These are phyloP conservation scores for Nephelium lappaceum DNA, from an alignment of 345 rosid genomes.

Conservation along the genomic window DNA sequence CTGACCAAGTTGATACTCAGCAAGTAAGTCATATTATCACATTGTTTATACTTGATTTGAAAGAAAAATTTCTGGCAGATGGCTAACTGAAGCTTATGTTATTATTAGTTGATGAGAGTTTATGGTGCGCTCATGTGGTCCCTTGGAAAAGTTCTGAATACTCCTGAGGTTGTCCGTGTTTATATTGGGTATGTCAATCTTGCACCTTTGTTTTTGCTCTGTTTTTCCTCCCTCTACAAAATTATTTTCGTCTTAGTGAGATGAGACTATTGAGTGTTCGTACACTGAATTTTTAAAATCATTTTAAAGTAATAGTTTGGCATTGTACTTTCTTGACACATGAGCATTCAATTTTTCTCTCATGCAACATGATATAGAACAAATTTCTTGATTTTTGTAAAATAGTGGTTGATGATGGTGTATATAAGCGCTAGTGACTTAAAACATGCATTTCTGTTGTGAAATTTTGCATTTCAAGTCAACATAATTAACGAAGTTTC, in stretches of 20 bases:
- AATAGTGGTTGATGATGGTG: too few relatives aligned
- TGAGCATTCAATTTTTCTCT: not conserved
- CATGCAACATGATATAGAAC: not conserved
- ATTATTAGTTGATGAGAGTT: slow-evolving; percentile 84
- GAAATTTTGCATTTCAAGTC: not conserved
- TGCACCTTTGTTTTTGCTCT: not conserved
- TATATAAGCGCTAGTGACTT: not conserved
- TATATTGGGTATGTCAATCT: slow-evolving; percentile 71
- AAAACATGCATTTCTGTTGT: not conserved
- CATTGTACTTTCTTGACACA: not conserved
- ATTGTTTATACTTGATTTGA: not conserved
- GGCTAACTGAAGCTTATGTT: not conserved
- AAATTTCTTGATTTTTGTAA: not conserved
- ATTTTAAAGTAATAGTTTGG: too few relatives aligned
- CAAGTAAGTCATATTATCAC: slow-evolving; percentile 47
- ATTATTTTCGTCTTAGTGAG: not conserved
- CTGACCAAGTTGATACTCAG: slow-evolving; percentile 95
- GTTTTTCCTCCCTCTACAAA: not conserved
- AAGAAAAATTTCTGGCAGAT: not conserved
- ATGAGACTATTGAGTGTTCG: too few relatives aligned
- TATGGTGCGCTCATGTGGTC: slow-evolving; percentile 99
- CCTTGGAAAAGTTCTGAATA: slow-evolving; percentile 88
- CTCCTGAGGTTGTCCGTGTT: slow-evolving; percentile 92
- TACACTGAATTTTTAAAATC: too few relatives aligned
- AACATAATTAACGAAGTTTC: not conserved